These are phyloP conservation scores for Monilinia aucupariae DNA, from an alignment of 2,329 filamentous ascomycete species.

Conservation along the genomic window DNA sequence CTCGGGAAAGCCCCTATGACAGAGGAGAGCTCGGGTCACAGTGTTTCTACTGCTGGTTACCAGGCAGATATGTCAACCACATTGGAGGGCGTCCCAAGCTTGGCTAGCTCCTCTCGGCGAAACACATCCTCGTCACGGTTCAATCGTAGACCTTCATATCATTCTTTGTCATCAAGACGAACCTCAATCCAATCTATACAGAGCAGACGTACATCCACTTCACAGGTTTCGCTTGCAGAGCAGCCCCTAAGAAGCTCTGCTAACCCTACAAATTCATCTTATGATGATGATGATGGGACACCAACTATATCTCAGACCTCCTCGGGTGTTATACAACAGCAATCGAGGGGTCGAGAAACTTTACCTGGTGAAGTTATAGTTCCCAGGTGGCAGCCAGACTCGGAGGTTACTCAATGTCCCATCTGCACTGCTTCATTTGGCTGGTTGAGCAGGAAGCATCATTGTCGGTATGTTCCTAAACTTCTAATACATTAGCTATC, in stretches of 20 bases:
- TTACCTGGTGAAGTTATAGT: constrained; percentile 42
- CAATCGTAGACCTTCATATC: constrained; percentile 14
- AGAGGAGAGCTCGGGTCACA: constrained; percentile 7
- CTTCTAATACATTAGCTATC: not conserved
- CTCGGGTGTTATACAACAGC: not conserved
- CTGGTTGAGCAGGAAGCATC: constrained; percentile 73
- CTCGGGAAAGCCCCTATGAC: constrained; percentile 15
- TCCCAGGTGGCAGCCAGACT: constrained; percentile 84
- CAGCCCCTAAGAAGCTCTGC: not conserved
- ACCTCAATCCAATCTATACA: constrained; percentile 5
- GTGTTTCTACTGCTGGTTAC: constrained; percentile 15
- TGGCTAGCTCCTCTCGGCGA: constrained; percentile 11
- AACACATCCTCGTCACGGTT: constrained; percentile 10
- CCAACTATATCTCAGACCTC: constrained; percentile 8
- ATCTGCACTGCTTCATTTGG: constrained; percentile 78
- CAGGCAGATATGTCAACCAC: constrained; percentile 16
- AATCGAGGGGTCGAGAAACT: constrained; percentile 3
- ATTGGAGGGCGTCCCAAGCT: constrained; percentile 6
- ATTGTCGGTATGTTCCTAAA: constrained; percentile 63
- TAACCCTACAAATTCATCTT: not conserved
- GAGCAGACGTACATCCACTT: constrained; percentile 8
- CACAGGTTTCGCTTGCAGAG: not conserved
- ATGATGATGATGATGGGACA: constrained; percentile 11
- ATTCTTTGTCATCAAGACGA: constrained; percentile 16
- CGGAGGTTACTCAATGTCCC: constrained; percentile 74